Conservation (phyloP, 495 filamentous ascomycete species). For the Emericellopsis terricola region DNA sequence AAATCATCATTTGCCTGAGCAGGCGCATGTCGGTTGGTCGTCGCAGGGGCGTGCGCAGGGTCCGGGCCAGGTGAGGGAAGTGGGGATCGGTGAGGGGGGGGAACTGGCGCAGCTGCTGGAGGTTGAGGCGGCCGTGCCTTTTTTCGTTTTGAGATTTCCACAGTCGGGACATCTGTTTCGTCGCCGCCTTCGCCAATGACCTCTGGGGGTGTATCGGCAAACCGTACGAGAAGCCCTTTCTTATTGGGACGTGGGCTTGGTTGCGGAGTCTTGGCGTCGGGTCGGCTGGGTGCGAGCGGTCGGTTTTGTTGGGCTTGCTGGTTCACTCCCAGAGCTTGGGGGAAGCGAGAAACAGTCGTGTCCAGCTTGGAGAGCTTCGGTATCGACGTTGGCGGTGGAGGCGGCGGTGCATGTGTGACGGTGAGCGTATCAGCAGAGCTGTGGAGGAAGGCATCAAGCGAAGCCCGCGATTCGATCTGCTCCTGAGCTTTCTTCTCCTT, state of each 20-base stretch:
- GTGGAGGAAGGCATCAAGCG: slow-evolving; percentile 26
- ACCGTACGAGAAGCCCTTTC: slow-evolving; percentile 55
- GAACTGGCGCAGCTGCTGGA: slow-evolving; percentile 14
- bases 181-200: slow-evolving; percentile 80
- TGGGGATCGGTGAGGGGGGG: slow-evolving; percentile 8
- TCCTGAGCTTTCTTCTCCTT: slow-evolving; percentile 22
- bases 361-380: slow-evolving; percentile 27
- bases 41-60: slow-evolving; percentile 6
- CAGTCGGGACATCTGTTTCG: slow-evolving; percentile 49
- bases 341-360: slow-evolving; percentile 25
- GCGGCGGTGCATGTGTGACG: slow-evolving; percentile 17
- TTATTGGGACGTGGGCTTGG: slow-evolving; percentile 11
- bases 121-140: slow-evolving; percentile 10
- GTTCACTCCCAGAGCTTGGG: slow-evolving; percentile 19
- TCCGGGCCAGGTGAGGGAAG: slow-evolving; percentile 6
- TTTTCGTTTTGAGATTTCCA: slow-evolving; percentile 44
- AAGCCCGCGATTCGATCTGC: slow-evolving; percentile 21
- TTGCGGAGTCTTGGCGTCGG: slow-evolving; percentile 9
- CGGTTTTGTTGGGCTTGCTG: slow-evolving; percentile 13
- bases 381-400: slow-evolving; percentile 13
- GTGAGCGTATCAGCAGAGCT: slow-evolving; percentile 22
- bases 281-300: slow-evolving; percentile 8
- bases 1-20: slow-evolving; percentile 14
- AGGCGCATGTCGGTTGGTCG: slow-evolving; percentile 4
- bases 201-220: slow-evolving; percentile 46